These are phyloP conservation scores for Yamadazyma pseudoaaseri DNA, from an alignment of 1,139 yeast species.

Conservation along the genomic window DNA sequence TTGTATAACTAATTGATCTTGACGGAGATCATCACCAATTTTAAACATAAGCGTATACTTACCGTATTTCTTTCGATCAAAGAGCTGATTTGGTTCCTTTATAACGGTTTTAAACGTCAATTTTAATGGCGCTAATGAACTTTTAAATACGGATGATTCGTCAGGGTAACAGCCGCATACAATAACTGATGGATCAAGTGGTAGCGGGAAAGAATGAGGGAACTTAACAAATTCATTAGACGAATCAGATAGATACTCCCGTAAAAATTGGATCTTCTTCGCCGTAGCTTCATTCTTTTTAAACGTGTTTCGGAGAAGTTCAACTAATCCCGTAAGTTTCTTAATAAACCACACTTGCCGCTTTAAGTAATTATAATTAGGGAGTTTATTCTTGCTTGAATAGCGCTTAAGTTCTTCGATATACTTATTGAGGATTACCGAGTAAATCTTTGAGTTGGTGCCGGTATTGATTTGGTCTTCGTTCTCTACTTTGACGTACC, in stretches of 20 bases:
- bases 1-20: constrained; percentile 94
- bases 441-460: constrained; percentile 24
- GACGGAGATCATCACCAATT: constrained; percentile 93
- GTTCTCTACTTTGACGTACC: constrained; percentile 89
- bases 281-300: constrained; percentile 45
- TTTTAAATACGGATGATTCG: constrained; percentile 83
- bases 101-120: constrained; percentile 66
- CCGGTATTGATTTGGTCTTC: constrained; percentile 54
- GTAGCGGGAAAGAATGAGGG: constrained; percentile 61
- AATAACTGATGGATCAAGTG: constrained; percentile 66
- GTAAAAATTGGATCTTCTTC: constrained; percentile 41
- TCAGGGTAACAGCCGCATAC: constrained; percentile 78
- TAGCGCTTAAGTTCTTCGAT: constrained; percentile 36
- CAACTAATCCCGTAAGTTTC: constrained; percentile 41
- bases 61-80: constrained; percentile 39
- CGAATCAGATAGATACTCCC: constrained; percentile 40
- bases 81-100: constrained; percentile 27
- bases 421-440: constrained; percentile 37
- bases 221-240: constrained; percentile 42
- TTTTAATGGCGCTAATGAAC: constrained; percentile 85
- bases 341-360: constrained; percentile 48
- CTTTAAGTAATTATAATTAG: constrained; percentile 39
- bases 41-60: constrained; percentile 87
- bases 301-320: constrained; percentile 37
- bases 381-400: constrained; percentile 28